Evolutionary conservation across 176 grass and related monocot species (phyloP), one percentile per base, ranked within the genome.

Genomic region (Typha latifolia): DNA sequence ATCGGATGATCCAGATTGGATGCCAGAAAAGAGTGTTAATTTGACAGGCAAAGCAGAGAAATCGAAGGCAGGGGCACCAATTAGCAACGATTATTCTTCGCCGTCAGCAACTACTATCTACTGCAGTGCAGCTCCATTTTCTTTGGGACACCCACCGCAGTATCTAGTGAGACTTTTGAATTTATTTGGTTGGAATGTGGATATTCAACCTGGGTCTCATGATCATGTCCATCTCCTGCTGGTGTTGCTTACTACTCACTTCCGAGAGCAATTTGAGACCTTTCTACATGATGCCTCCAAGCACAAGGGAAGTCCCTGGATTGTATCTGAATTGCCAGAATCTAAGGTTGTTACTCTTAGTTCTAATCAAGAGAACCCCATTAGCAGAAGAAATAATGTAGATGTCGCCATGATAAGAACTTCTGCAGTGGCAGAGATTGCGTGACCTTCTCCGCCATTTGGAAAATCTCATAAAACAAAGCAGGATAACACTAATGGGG

Each of bases 281-380:
- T 82, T 82, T 70, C 20, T 82, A 62, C 66, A 76, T 49, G 79
- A 66, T 64, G 71, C 73, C 76, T 82, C 79, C 47, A 82, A 82
- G 72, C 76, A 82, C 32, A 82, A 82, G 69, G 72, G 27, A 75
- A 75, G 59, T 53, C 63, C 51, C 74, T 59, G 59, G 34, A 37
- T 37, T 37, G 34, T 37, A 6, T 37, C 34, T 6, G 6, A 37
- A 65, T 74, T 62, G 2, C 21, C 12, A 47, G 53, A 62, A 20
- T 61, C 50, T 27, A 66, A 13, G n/a, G 15, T 16, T 0, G n/a
- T 34, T 13, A 53, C 22, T 43, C 3, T 52, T 68, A 31, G 62
- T 61, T 55, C 20, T 59, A 49, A 11, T 10, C 18, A 13, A 66
- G 47, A 63, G 48, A 48, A 31, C 61, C 43, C 34, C 19, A 16